Percentiles rank a stretch among this genome's conserved stretches.
These are phyloP conservation scores for Parastagonospora nodorum DNA, from an alignment of 2,329 filamentous ascomycete genomes.

Conservation along the genomic window DNA sequence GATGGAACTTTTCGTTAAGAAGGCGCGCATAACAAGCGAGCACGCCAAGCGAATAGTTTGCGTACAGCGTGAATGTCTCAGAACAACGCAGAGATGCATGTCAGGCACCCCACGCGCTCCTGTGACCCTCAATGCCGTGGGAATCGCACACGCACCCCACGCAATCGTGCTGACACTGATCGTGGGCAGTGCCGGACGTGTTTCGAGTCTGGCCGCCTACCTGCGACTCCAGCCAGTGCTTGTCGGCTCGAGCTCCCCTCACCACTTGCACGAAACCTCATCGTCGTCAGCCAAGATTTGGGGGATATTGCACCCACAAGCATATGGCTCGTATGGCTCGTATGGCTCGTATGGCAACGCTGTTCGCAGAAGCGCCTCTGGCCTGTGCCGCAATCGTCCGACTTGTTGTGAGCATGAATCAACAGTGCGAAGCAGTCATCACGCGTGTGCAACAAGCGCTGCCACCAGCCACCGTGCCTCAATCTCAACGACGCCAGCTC, in stretches of 20 bases:
- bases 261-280: slow-evolving; percentile 20
- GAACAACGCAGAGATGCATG: slow-evolving; percentile 10
- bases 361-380: slow-evolving; percentile 1
- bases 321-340: background rate
- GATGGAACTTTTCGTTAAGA: slow-evolving; percentile 2
- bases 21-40: slow-evolving; percentile 23
- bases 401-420: slow-evolving; percentile 12
- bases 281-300: slow-evolving; percentile 35
- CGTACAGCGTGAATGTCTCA: slow-evolving; percentile 19
- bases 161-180: slow-evolving; percentile 5
- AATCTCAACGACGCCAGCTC: slow-evolving; percentile 1
- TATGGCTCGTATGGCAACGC: background rate
- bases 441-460: slow-evolving; percentile 5
- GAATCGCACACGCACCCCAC: slow-evolving; percentile 10
- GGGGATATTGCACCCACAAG: slow-evolving; percentile 17
- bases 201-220: slow-evolving; percentile 16
- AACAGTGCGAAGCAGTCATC: slow-evolving; percentile 3
- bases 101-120: slow-evolving; percentile 19
- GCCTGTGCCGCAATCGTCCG: slow-evolving; percentile 15
- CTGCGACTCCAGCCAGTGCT: slow-evolving; percentile 3
- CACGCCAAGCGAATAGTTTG: slow-evolving; percentile 19
- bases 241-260: background rate
- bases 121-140: slow-evolving; percentile 3
- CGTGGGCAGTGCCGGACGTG: slow-evolving; percentile 12
- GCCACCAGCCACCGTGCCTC: slow-evolving; percentile 6